Conservation (phyloP, 2,329 filamentous ascomycete species). For the Bipolaris cookei region DNA sequence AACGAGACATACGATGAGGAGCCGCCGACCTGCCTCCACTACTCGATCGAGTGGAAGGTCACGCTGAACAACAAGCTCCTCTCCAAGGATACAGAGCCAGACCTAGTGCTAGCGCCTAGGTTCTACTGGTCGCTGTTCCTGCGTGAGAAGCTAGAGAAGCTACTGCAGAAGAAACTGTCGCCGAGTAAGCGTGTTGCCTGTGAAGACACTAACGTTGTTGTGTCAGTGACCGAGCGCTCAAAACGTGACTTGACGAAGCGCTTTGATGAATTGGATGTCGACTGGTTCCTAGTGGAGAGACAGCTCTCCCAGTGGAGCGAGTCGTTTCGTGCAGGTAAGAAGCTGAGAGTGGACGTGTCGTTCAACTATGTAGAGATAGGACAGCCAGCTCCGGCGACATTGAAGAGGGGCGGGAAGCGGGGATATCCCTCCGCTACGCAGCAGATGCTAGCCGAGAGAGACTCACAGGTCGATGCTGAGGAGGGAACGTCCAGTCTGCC, state of each 20-base stretch:
- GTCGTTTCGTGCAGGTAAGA: constrained; percentile 32
- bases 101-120: constrained; percentile 30
- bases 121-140: constrained; percentile 17
- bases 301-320: constrained; percentile 29
- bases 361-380: constrained; percentile 41
- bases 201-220: constrained; percentile 25
- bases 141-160: constrained; percentile 16
- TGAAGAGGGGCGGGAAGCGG: constrained; percentile 5
- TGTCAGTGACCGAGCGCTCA: constrained; percentile 31
- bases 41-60: constrained; percentile 39
- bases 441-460: constrained; percentile 35
- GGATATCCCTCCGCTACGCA: constrained; percentile 21
- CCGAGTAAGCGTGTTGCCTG: constrained; percentile 11
- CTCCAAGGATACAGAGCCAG: constrained; percentile 34
- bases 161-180: too few relatives aligned
- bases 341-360: constrained; percentile 36
- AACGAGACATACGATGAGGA: constrained; percentile 25
- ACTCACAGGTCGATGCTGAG: constrained; percentile 17
- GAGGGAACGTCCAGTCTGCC: constrained; percentile 22
- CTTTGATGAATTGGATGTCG: constrained; percentile 37
- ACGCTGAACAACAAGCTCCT: constrained; percentile 29
- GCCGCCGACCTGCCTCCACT: constrained; percentile 31
- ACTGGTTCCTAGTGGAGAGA: constrained; percentile 39
- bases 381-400: not conserved
- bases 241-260: constrained; percentile 39